A percentile compares a stretch with the other conserved stretches of the same genome.
These are phyloP conservation scores for Beauveria bassiana DNA, from an alignment of 2,329 filamentous ascomycete genomes.

Conservation along the genomic window DNA sequence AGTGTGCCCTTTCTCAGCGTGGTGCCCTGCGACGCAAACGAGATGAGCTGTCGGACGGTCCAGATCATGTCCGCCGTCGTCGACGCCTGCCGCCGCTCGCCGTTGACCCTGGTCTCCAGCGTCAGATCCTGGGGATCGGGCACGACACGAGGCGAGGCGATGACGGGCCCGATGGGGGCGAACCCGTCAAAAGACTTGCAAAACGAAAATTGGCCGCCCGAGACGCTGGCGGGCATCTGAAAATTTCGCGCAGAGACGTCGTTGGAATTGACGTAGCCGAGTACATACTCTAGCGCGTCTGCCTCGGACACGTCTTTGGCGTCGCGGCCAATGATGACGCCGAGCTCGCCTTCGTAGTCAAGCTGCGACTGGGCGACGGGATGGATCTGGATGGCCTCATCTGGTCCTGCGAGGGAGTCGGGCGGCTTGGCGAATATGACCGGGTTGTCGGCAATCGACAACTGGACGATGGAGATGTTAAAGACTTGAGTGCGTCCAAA, in stretches of 20 bases:
- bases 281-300: conserved; percentile 41
- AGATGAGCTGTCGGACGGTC: conserved; percentile 31
- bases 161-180: conserved; percentile 41
- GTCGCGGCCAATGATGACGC: conserved; percentile 39
- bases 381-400: conserved; percentile 28
- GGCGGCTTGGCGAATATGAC: conserved; percentile 17
- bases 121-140: conserved; percentile 6
- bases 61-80: conserved; percentile 40
- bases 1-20: conserved; percentile 38
- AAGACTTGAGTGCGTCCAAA: no score
- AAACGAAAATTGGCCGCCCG: conserved; percentile 37
- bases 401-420: conserved; percentile 15
- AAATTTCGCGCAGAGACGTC: conserved; percentile 41
- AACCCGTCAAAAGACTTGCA: conserved; percentile 45
- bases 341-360: conserved; percentile 34
- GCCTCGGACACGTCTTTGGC: conserved; percentile 39
- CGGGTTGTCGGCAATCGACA: conserved; percentile 2
- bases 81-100: conserved; percentile 34
- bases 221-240: conserved; percentile 34
- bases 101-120: conserved; percentile 32
- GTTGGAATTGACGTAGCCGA: conserved; percentile 51
- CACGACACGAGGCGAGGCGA: conserved; percentile 17
- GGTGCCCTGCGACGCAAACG: conserved; percentile 26
- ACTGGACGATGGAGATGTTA: neutral
- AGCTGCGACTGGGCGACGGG: conserved; percentile 27